A percentile compares a stretch with the other conserved stretches of the same genome.
Conservation (phyloP, 2,329 filamentous ascomycete species). For the Coniochaeta hoffmannii region DNA sequence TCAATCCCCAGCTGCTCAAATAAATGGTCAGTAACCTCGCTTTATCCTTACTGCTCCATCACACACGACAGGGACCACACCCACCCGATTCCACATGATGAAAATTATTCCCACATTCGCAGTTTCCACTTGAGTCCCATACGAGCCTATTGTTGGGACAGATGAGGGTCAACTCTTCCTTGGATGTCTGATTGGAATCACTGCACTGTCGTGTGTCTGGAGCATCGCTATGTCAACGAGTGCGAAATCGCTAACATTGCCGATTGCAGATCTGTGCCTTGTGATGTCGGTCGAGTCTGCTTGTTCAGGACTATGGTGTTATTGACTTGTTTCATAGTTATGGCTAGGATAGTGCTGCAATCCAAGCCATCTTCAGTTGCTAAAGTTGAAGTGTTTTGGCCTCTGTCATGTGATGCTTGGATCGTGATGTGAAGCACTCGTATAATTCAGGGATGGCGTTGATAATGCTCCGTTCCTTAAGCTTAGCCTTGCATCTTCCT, state of each 20-base stretch:
- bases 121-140: slow-evolving; percentile 78
- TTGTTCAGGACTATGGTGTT: too few species aligned
- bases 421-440: too few species aligned
- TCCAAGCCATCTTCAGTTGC: too few species aligned
- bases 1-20: not conserved
- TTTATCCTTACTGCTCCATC: not conserved
- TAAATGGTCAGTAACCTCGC: slow-evolving; percentile 20
- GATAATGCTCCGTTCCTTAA: too few species aligned
- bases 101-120: slow-evolving; percentile 73
- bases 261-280: slow-evolving; percentile 4
- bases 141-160: slow-evolving; percentile 59
- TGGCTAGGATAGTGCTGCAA: too few species aligned
- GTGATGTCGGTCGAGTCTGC: not conserved
- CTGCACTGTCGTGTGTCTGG: not conserved
- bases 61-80: slow-evolving; percentile 9
- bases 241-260: slow-evolving; percentile 5
- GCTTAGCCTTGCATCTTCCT: too few species aligned
- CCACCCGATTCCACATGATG: slow-evolving; percentile 48
- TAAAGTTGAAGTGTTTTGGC: too few species aligned
- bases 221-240: not conserved
- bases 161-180: slow-evolving; percentile 65
- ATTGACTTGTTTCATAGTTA: too few species aligned
- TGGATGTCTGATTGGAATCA: slow-evolving; percentile 61
- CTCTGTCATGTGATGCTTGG: too few species aligned
- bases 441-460: too few species aligned